Conservation (phyloP, 768 basidiomycete species). For the Naganishia vaughanmartiniae region DNA sequence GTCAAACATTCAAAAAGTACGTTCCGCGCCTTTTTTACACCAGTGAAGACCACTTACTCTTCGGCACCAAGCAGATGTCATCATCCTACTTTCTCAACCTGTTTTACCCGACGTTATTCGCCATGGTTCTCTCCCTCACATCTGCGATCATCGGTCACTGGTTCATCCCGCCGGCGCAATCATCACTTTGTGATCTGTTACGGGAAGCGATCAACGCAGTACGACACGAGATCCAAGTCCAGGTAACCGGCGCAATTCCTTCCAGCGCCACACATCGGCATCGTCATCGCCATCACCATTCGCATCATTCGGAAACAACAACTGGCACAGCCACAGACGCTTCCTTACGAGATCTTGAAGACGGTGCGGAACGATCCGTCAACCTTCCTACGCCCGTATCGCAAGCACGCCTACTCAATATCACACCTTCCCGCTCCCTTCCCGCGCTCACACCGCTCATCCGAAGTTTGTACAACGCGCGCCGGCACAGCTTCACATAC, state of each 20-base stretch:
- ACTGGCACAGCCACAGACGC: not conserved
- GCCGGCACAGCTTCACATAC: constrained; percentile 21
- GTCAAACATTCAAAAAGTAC: constrained; percentile 19
- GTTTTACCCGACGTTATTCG: constrained; percentile 31
- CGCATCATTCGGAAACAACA: too few relatives aligned
- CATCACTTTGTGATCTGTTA: constrained; percentile 11
- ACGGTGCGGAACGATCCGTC: not conserved
- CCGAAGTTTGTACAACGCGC: constrained; percentile 13
- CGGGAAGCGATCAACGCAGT: constrained; percentile 12
- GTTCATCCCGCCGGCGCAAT: constrained; percentile 15
- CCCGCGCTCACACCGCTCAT: constrained; percentile 23
- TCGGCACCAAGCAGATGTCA: constrained; percentile 7
- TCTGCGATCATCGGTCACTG: constrained; percentile 17
- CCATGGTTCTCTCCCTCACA: constrained; percentile 23
- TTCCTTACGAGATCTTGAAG: not conserved
- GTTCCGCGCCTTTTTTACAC: not conserved
- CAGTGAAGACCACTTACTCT: not conserved
- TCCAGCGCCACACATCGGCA: not conserved
- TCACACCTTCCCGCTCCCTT: not conserved
- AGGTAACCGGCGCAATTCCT: constrained; percentile 9
- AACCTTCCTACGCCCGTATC: not conserved
- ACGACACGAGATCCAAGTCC: constrained; percentile 11
- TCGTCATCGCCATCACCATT: not conserved
- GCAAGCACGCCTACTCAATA: constrained; percentile 7
- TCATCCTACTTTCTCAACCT: constrained; percentile 24